Base-by-base conservation (phyloP, 805 yeast species). In the Wickerhamomyces rabaulensis region DNA sequence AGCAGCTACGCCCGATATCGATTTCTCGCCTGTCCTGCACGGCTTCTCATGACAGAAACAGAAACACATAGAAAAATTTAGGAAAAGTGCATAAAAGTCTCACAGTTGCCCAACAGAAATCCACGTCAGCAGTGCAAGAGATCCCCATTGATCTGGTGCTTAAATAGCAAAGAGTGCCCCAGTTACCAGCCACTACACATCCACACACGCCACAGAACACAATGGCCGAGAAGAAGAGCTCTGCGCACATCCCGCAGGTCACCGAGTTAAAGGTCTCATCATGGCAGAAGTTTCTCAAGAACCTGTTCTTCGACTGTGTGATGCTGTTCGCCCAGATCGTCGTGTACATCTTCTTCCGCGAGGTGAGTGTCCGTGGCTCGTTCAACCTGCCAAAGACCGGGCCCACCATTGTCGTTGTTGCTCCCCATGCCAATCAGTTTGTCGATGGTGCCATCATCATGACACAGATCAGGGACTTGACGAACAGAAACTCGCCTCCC, bases 391-490 rank as follows among this genome's bases (percentile, higher is more conserved):
- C 87, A 2, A 70, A 72, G 39, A 58, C 70, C 9, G 86, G 84
- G 0, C 84, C 91, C 0, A 78, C 84, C n/a, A 82, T 85, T 46
- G 78, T 84, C 56, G 91, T 85, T 33, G 88, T 84, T 38, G 91
- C 91, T 2, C 92, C 92, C 2, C 91, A 85, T 64, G 89, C 89
- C 8, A 89, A 89, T 65, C 96, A 90, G 67, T 91, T 91, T 61
- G 89, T 91, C 29, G 85, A 79, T 54, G 90, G 88, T 4, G 76
- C 88, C 45, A 70, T 92, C 48, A 75, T 92, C 41, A 83, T 88
- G 86, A 77, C 82, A 40, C 87, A 82, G 57, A 86, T 87, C 22
- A 78, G 85, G 56, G 66, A 70, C 36, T 74, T 76, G 41, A 72
- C 84, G 1, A 76, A 82, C 2, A 73, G 97, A 50, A 73, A 87